Base-by-base conservation (phyloP, 106 monocot species). In the Dendrobium nobile region DNA sequence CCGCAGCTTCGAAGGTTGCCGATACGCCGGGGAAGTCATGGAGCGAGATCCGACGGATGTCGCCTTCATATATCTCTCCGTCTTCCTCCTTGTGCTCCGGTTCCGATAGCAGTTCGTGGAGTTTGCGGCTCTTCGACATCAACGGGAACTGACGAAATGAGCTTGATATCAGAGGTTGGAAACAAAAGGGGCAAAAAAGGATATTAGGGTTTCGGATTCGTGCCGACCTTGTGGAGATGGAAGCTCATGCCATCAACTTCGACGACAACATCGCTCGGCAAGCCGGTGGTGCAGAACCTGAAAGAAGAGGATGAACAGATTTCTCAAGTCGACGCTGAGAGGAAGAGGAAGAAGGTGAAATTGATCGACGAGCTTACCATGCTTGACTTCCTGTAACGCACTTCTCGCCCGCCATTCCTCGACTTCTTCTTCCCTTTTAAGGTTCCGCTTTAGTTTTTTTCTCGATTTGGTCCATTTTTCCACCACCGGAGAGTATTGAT, bases 261-360 rank as follows among this genome's bases (percentile, higher is more conserved):
- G 82, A 96, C 72, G 2, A 87, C 84, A 41, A 96, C 88, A 84
- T 96, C 96, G 75, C 96, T 96, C 17, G 96, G 87, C 79, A 93
- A 84, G 65, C 96, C 96, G n/a, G 93, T 91, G 9, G 91, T 87
- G 55, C 96, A 96, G 80, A 93, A 93, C 93, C 93, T 92, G 79
- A 19, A 54, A 77, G 47, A 54, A 28, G 26, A 10, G 9, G n/a
- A 28, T 15, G 77, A 1, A 10, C 5, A 6, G 27, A 54, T 77
- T 27, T 48, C 15, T 22, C 44, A 27, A 33, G 47, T 26, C n/a
- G 47, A 19, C 0, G 10, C 6, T 2, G 5, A 73, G 15, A 54
- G 22, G 47, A 67, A 9, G 44, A 19, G 45, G 27, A 37, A 55
- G n/a, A 58, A 55, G 54, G 26, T 64, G 65, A 72, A 70, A 13